Conservation (phyloP, 768 basidiomycete genomes). For the Hortiboletus flavorubellus region DNA sequence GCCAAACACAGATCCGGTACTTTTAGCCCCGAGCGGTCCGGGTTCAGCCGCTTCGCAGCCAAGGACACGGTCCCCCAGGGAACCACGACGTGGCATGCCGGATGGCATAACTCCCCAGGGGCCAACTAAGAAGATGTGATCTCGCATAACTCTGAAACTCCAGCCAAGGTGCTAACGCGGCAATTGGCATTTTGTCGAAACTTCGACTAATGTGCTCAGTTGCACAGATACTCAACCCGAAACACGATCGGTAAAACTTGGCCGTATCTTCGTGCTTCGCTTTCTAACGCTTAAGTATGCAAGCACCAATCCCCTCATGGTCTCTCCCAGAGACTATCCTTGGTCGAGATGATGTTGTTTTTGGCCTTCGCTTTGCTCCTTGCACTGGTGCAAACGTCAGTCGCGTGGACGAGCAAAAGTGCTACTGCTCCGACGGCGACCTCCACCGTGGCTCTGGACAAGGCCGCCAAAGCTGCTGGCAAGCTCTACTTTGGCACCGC, state of each 20-base stretch:
- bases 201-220: too few relatives aligned
- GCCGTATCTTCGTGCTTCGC: too few relatives aligned
- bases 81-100: too few relatives aligned
- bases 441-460: slow-evolving; percentile 26
- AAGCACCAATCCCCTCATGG: not conserved
- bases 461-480: slow-evolving; percentile 36
- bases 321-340: not conserved
- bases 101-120: too few relatives aligned
- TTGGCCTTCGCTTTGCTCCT: slow-evolving; percentile 6
- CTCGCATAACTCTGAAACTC: too few relatives aligned
- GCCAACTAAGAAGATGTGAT: too few relatives aligned
- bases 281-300: not conserved
- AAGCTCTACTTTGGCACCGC: slow-evolving; percentile 49
- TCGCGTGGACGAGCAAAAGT: slow-evolving; percentile 1
- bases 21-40: not conserved
- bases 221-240: too few relatives aligned
- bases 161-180: too few relatives aligned
- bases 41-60: too few relatives aligned
- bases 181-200: too few relatives aligned
- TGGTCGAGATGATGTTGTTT: not conserved
- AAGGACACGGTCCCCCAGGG: too few relatives aligned
- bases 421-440: not conserved
- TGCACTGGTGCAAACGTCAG: not conserved
- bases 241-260: too few relatives aligned
- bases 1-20: not conserved